Evolutionary conservation across 1,139 yeast species (phyloP), one percentile per base, ranked within the genome.

Genomic region (Pichia sp.): DNA sequence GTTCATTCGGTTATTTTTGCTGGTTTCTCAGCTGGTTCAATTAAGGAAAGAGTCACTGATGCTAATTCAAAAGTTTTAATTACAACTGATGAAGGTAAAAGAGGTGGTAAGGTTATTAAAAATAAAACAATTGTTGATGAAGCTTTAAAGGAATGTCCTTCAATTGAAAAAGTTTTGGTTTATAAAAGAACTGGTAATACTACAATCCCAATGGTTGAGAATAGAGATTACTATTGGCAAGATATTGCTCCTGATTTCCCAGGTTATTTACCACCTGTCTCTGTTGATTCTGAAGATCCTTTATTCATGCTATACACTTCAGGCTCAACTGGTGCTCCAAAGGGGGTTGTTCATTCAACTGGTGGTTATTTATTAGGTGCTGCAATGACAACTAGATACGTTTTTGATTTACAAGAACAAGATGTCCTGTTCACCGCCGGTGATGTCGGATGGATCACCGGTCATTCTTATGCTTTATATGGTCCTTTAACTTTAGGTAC

Each of bases 401-500:
- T 90, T 50, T 92, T 92, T 66, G 98, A 94, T 68, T 77, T 92
- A 50, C 96, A 88, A 66, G 79, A 82, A 47, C 85, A 85, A 60
- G 98, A 92, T 68, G 77, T 85, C 47, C 74, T 92, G 53, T 92
- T 92, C 76, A 90, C 97, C 46, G 97, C 97, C 47, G 97, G 97
- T 67, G 98, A 92, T 68, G 96, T 92, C 47, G 98, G 98, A 67
- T 92, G 98, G 98, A 92, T 92, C 66, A 92, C 98, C 39, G 98
- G 98, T 60, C 98, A 92, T 70, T 85, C 97, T 36, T 92, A 92
- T 64, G 96, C 95, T 35, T 74, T 90, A 53, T 92, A 92, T 66
- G 97, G 97, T 55, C 97, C 98, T 49, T 78, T 92, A 61, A 69
- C 80, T 45, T 74, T 88, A 50, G 98, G 98, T 68, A 82, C 88